These are phyloP conservation scores for Neurospora sublineolata DNA, from an alignment of 495 filamentous ascomycete species.

Conservation along the genomic window DNA sequence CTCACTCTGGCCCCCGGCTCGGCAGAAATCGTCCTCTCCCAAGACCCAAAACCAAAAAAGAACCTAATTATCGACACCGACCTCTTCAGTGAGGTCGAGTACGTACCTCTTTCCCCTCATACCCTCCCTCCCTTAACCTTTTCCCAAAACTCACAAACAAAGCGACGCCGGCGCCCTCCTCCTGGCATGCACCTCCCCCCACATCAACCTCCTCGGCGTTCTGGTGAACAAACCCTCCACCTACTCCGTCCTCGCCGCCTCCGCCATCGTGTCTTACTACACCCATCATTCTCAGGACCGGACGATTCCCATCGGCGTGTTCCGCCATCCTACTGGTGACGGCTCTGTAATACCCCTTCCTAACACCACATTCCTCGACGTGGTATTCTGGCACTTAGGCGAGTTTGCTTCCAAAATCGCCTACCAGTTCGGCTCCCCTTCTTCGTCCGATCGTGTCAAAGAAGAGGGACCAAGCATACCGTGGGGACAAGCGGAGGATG, in stretches of 20 bases:
- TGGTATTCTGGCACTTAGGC: constrained; percentile 19
- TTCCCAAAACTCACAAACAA: too few relatives aligned
- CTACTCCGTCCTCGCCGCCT: constrained; percentile 31
- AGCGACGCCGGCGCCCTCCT: constrained; percentile 28
- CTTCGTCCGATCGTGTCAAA: constrained; percentile 4
- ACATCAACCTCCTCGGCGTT: constrained; percentile 28
- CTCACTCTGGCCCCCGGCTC: not conserved
- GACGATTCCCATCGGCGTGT: constrained; percentile 27
- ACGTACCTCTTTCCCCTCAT: not conserved
- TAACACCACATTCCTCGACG: constrained; percentile 33
- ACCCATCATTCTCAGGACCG: constrained; percentile 10
- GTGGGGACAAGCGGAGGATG: constrained; percentile 25
- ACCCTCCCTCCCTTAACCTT: too few relatives aligned
- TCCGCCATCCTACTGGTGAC: not conserved
- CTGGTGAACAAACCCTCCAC: constrained; percentile 32
- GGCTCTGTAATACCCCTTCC: constrained; percentile 12
- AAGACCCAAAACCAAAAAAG: not conserved
- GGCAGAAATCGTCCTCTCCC: not conserved
- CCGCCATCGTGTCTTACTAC: constrained; percentile 33
- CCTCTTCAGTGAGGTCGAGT: constrained; percentile 34
- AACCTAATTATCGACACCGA: constrained; percentile 32
- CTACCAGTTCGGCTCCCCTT: not conserved
- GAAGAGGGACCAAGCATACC: constrained; percentile 27
- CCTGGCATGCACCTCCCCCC: constrained; percentile 21
- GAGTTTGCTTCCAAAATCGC: constrained; percentile 9